Conservation (phyloP, 805 yeast species). For the Starmerella riodocensis region DNA sequence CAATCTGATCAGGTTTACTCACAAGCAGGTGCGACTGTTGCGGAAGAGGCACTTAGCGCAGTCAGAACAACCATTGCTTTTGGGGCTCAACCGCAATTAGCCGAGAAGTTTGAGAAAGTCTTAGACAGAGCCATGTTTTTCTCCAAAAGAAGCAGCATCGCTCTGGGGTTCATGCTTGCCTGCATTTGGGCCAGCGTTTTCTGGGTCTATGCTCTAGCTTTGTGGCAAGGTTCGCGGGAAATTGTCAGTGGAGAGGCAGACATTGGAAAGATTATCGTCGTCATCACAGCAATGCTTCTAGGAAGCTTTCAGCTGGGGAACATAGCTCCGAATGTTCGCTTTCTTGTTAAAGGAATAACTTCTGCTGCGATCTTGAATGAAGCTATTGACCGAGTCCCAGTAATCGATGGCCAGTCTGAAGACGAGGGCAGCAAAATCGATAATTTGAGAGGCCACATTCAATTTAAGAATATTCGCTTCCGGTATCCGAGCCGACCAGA, state of each 20-base stretch:
- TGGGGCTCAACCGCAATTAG: neutral
- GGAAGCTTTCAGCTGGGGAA: slow-evolving; percentile 1
- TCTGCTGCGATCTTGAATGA: neutral
- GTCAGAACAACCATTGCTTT: neutral
- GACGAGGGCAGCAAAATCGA: slow-evolving; percentile 2
- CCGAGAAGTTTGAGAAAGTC: neutral
- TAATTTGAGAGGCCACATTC: slow-evolving; percentile 38
- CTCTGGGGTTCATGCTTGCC: neutral
- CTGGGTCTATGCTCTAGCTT: neutral
- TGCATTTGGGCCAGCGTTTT: neutral
- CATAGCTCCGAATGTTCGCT: neutral
- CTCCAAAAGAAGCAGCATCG: neutral
- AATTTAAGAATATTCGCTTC: slow-evolving; percentile 45
- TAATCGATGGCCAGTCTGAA: neutral
- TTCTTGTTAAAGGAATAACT: neutral
- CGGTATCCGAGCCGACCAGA: slow-evolving; percentile 49
- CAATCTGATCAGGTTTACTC: neutral
- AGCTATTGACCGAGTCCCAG: neutral
- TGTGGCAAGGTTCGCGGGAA: neutral
- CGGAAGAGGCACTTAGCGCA: neutral
- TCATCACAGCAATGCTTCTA: neutral
- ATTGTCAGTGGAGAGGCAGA: neutral
- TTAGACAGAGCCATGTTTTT: neutral
- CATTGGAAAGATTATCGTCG: neutral
- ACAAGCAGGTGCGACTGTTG: neutral